phyloP scores from a whole-genome alignment of 139 green algal genomes.

The Axilococcus clingmanii region DNA sequence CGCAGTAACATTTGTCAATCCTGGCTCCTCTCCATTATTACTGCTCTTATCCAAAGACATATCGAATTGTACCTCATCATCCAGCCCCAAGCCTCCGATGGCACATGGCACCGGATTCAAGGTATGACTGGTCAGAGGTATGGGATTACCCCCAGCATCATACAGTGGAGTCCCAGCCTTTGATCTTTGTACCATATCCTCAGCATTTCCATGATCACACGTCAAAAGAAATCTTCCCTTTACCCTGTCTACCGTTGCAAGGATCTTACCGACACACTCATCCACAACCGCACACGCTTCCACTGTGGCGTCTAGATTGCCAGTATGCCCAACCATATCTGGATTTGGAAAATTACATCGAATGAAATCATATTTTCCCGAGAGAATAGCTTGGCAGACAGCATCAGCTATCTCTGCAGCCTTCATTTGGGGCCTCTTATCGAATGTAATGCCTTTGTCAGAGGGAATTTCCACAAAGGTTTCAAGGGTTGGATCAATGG shows the following conservation, averaged over 20 bases:
- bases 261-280: slow-evolving; percentile 37
- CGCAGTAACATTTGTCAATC: slow-evolving; percentile 56
- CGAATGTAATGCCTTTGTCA: slow-evolving; percentile 80
- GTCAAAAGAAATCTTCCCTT: slow-evolving; percentile 52
- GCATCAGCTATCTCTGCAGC: slow-evolving; percentile 70
- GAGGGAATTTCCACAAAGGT: slow-evolving; percentile 78
- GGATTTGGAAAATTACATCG: slow-evolving; percentile 44
- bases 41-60: not conserved
- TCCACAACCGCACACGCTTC: slow-evolving; percentile 39
- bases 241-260: slow-evolving; percentile 36
- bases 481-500: slow-evolving; percentile 78
- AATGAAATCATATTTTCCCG: slow-evolving; percentile 44
- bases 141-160: slow-evolving; percentile 26
- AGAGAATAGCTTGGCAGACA: slow-evolving; percentile 34
- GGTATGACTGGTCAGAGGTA: slow-evolving; percentile 57
- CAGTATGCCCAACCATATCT: slow-evolving; percentile 73
- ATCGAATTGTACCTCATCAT: slow-evolving; percentile 34
- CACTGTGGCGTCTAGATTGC: slow-evolving; percentile 46
- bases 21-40: slow-evolving; percentile 4
- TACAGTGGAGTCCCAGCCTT: slow-evolving; percentile 23
- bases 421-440: slow-evolving; percentile 90
- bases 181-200: slow-evolving; percentile 65
- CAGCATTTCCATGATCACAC: slow-evolving; percentile 65
- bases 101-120: slow-evolving; percentile 48
- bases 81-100: slow-evolving; percentile 54